These are phyloP conservation scores for Hammondia hammondi DNA, from an alignment of 169 alveolate genomes.

Conservation along the genomic window DNA sequence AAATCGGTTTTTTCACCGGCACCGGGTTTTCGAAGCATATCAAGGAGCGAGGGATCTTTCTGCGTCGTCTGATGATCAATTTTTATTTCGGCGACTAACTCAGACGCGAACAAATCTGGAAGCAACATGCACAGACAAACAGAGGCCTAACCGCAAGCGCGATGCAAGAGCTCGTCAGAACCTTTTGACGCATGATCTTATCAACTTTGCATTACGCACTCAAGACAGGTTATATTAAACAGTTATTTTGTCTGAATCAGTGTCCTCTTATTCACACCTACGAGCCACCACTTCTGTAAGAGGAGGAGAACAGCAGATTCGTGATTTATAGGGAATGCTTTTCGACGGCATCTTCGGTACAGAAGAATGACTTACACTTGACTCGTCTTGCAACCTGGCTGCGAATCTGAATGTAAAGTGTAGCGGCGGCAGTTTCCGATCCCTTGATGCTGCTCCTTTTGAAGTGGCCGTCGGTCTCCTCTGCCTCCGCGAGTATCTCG, in stretches of 20 bases:
- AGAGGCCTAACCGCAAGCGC: no score
- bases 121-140: not conserved
- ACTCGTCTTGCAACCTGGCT: not conserved
- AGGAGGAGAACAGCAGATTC: no score
- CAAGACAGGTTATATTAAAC: no score
- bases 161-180: no score
- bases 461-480: not conserved
- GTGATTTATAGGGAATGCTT: no score
- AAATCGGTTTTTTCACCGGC: not conserved
- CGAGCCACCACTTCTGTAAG: no score
- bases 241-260: no score
- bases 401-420: not conserved
- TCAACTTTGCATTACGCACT: no score
- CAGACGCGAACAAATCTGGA: not conserved
- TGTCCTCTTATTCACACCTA: no score
- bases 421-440: not conserved
- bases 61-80: not conserved
- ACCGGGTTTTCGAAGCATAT: not conserved
- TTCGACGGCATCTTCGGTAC: no score
- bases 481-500: not conserved
- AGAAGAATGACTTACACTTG: not conserved
- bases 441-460: not conserved
- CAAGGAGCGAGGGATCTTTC: not conserved
- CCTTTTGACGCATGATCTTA: no score
- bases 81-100: not conserved